Percentiles rank a stretch among this genome's conserved stretches.
These are phyloP conservation scores for Vicia sativa DNA, from an alignment of 306 rosid species.

Conservation along the genomic window DNA sequence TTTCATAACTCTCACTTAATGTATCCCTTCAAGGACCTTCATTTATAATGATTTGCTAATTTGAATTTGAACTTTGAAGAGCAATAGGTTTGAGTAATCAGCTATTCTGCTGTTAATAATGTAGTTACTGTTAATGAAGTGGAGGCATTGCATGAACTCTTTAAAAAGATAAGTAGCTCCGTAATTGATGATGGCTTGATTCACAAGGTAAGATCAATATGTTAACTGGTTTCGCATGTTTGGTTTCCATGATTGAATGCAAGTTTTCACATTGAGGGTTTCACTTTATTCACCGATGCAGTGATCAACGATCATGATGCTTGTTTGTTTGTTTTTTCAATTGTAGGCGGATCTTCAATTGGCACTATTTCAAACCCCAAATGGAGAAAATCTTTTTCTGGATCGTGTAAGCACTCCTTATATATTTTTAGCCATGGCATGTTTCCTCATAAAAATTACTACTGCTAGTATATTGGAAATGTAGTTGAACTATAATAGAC, in stretches of 20 bases:
- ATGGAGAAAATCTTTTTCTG: constrained; percentile 67
- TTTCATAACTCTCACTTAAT: too few species aligned
- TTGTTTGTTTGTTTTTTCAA: constrained; percentile 3
- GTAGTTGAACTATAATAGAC: background rate
- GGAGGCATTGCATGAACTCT: constrained; percentile 75
- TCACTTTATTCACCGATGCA: constrained; percentile 10
- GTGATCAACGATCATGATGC: background rate
- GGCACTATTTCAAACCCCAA: constrained; percentile 61
- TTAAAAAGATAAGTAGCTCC: constrained; percentile 73
- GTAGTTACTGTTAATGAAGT: constrained; percentile 75
- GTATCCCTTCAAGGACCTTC: too few species aligned
- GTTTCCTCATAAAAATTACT: constrained; percentile 28
- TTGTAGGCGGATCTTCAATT: constrained; percentile 81
- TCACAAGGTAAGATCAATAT: constrained; percentile 68
- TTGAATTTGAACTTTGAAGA: constrained; percentile 1
- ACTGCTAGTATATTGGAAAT: constrained; percentile 23
- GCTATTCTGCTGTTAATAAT: constrained; percentile 22
- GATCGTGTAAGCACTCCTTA: constrained; percentile 61
- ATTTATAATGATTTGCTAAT: background rate
- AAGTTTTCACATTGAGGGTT: background rate
- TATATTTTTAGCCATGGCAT: background rate
- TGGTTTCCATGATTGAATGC: constrained; percentile 6
- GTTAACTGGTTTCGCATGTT: constrained; percentile 2
- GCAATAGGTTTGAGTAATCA: constrained; percentile 10
- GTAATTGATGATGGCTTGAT: constrained; percentile 75